These are phyloP conservation scores for Lathyrus oleraceus DNA, from an alignment of 306 rosid genomes.

Conservation along the genomic window DNA sequence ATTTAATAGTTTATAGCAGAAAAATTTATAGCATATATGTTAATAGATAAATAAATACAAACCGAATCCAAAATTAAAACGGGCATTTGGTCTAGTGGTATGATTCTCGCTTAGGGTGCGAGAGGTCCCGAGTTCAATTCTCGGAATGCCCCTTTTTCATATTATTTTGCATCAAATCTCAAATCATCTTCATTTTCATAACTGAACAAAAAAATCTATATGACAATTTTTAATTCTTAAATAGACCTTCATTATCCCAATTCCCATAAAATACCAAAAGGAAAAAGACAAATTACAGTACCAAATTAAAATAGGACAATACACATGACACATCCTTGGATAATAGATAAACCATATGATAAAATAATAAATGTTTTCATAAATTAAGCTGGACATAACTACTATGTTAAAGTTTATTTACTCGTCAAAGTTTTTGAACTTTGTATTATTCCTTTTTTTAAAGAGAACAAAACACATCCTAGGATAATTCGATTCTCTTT, in stretches of 20 bases:
- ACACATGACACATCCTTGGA: too few species aligned
- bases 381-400: too few species aligned
- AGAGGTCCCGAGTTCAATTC: slow-evolving; percentile 25
- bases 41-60: neutral
- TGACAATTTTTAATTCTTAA: neutral
- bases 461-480: neutral
- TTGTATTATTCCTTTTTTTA: neutral
- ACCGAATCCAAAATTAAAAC: neutral
- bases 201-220: neutral
- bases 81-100: slow-evolving; percentile 25
- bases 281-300: neutral
- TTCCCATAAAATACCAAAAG: neutral
- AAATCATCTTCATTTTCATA: neutral
- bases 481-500: neutral
- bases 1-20: neutral
- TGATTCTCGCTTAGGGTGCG: slow-evolving; percentile 30
- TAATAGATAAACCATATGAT: too few species aligned
- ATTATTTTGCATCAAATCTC: too few species aligned
- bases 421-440: neutral
- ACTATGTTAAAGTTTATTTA: too few species aligned
- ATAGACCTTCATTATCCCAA: neutral
- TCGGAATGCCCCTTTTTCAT: slow-evolving; percentile 3
- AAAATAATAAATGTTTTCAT: too few species aligned
- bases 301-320: neutral
- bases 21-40: too few species aligned